Conservation (phyloP, 1,139 yeast species). For the Lodderomyces elongisporus region DNA sequence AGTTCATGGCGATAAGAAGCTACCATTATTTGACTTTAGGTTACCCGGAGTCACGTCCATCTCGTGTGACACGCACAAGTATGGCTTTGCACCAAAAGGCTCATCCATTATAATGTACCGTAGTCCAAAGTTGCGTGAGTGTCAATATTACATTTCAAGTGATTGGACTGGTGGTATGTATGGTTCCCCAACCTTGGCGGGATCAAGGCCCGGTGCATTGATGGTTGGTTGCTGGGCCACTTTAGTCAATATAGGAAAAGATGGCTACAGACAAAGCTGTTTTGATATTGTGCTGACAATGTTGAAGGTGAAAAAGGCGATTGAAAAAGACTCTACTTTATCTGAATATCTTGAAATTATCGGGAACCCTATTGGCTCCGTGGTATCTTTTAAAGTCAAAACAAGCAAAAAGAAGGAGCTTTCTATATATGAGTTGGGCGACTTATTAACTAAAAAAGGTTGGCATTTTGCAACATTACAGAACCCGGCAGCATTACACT, state of each 20-base stretch:
- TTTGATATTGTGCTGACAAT: constrained; percentile 64
- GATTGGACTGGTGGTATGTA: constrained; percentile 95
- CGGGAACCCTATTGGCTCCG: constrained; percentile 85
- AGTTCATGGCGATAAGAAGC: constrained; percentile 35
- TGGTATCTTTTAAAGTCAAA: constrained; percentile 64
- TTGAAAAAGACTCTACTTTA: constrained; percentile 43
- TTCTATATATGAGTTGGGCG: constrained; percentile 74
- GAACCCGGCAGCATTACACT: constrained; percentile 84
- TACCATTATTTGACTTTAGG: constrained; percentile 79
- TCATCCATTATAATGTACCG: constrained; percentile 91
- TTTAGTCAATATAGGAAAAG: constrained; percentile 68
- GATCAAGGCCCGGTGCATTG: constrained; percentile 94
- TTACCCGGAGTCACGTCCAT: constrained; percentile 95
- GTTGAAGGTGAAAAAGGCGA: constrained; percentile 47
- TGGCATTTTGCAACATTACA: constrained; percentile 92
- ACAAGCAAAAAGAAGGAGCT: constrained; percentile 24
- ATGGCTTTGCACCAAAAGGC: constrained; percentile 98
- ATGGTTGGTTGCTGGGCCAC: constrained; percentile 99
- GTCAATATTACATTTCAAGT: constrained; percentile 78
- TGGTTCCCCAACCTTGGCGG: constrained; percentile 95
- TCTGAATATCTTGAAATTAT: constrained; percentile 43
- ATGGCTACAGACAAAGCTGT: constrained; percentile 70
- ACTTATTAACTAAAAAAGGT: constrained; percentile 59
- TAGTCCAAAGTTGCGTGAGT: constrained; percentile 54
- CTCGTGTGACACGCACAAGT: constrained; percentile 95